Evolutionary conservation across 805 yeast species (phyloP).

Genomic region (Metschnikowia aberdeeniae): DNA sequence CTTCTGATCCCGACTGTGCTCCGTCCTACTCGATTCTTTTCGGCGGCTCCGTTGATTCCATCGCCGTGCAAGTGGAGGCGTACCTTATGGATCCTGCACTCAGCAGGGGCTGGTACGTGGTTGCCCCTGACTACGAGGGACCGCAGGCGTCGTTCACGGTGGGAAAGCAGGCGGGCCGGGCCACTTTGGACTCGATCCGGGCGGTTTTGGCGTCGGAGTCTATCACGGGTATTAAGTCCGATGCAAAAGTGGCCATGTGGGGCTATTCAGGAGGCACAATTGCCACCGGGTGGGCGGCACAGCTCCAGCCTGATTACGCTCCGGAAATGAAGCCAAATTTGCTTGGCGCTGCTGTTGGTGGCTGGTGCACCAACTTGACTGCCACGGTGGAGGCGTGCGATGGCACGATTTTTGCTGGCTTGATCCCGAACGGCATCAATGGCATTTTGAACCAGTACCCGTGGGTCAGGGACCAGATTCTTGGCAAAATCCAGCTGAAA

Average conservation of each 20-base stretch:
- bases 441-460: constrained; percentile 33
- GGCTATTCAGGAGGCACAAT: constrained; percentile 39
- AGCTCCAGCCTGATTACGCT: constrained; percentile 34
- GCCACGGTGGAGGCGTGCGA: constrained; percentile 22
- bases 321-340: constrained; percentile 23
- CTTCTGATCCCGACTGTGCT: constrained; percentile 19
- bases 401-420: constrained; percentile 27
- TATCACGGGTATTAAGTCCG: constrained; percentile 17
- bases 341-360: constrained; percentile 35
- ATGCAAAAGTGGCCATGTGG: constrained; percentile 25
- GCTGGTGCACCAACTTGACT: constrained; percentile 33
- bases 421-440: constrained; percentile 24
- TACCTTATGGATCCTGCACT: constrained; percentile 11
- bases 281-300: constrained; percentile 37
- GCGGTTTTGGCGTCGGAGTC: constrained; percentile 21
- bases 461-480: constrained; percentile 8
- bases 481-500: neutral
- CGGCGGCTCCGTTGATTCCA: constrained; percentile 12
- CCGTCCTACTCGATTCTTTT: constrained; percentile 20
- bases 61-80: constrained; percentile 16
- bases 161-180: constrained; percentile 28
- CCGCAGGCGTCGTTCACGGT: constrained; percentile 28
- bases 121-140: constrained; percentile 35
- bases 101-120: constrained; percentile 30
- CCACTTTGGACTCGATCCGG: constrained; percentile 28